Evolutionary conservation across 805 yeast species (phyloP).

Genomic region (Yamadazyma philogaea): DNA sequence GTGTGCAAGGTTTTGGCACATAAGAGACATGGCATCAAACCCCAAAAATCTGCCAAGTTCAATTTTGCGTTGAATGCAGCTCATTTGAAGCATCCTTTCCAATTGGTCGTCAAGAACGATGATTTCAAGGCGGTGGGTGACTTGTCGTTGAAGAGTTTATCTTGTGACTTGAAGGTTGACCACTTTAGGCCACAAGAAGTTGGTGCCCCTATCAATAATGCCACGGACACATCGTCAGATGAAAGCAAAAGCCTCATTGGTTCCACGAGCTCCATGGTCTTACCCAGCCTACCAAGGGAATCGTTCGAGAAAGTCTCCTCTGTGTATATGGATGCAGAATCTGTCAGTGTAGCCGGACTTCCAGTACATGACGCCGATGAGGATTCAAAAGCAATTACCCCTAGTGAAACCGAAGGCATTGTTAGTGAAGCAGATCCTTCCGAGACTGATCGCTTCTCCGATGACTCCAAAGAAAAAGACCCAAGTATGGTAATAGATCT

Average conservation of each 20-base stretch:
- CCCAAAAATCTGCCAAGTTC: conserved; percentile 30
- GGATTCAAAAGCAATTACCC: neutral
- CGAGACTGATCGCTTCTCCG: neutral
- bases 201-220: neutral
- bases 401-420: conserved; percentile 2
- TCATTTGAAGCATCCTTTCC: conserved; percentile 34
- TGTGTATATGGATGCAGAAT: conserved; percentile 18
- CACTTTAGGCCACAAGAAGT: neutral
- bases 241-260: conserved; percentile 10
- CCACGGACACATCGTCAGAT: neutral
- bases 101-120: conserved; percentile 24
- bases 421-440: neutral
- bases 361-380: neutral
- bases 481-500: conserved; percentile 18
- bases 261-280: conserved; percentile 27
- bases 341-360: neutral
- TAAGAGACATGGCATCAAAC: conserved; percentile 30
- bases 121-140: conserved; percentile 10
- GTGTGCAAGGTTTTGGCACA: conserved; percentile 28
- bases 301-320: conserved; percentile 13
- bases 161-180: conserved; percentile 6
- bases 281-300: conserved; percentile 31
- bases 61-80: conserved; percentile 30
- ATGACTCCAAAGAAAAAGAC: conserved; percentile 19
- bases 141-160: conserved; percentile 10